Conservation (phyloP, 257 asterid genomes). For the Eustoma russellianum region DNA sequence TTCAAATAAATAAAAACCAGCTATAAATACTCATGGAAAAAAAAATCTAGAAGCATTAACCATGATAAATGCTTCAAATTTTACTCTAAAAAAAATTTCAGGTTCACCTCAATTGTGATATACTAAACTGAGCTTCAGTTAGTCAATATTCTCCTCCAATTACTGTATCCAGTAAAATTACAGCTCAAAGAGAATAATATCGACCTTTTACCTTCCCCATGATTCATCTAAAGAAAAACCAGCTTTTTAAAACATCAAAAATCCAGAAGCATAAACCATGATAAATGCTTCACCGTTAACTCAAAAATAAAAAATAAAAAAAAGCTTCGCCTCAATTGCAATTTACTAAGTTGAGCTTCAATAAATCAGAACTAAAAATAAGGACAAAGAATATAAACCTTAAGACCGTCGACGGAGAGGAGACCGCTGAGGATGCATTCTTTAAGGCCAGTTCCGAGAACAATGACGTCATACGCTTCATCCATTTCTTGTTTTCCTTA, state of each 20-base stretch:
- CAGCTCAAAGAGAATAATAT: too few species aligned
- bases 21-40: too few species aligned
- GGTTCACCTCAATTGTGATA: neutral
- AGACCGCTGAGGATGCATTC: slow-evolving; percentile 42
- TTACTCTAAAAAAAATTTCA: too few species aligned
- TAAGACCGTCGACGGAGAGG: slow-evolving; percentile 35
- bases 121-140: neutral
- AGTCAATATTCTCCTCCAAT: neutral
- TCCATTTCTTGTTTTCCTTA: slow-evolving; percentile 15
- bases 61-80: neutral
- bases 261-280: neutral
- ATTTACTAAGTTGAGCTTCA: neutral
- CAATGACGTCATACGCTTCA: slow-evolving; percentile 34
- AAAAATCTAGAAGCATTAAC: too few species aligned
- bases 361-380: neutral
- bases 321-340: too few species aligned
- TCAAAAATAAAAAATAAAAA: too few species aligned
- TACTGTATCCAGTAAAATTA: too few species aligned
- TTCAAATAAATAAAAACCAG: too few species aligned
- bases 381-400: slow-evolving; percentile 14
- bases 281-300: neutral
- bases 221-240: too few species aligned
- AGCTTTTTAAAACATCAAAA: too few species aligned
- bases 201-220: too few species aligned
- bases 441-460: slow-evolving; percentile 34